Evolutionary conservation across 176 grass and related monocot genomes (phyloP).

Genomic region (Juncus inflexus): DNA sequence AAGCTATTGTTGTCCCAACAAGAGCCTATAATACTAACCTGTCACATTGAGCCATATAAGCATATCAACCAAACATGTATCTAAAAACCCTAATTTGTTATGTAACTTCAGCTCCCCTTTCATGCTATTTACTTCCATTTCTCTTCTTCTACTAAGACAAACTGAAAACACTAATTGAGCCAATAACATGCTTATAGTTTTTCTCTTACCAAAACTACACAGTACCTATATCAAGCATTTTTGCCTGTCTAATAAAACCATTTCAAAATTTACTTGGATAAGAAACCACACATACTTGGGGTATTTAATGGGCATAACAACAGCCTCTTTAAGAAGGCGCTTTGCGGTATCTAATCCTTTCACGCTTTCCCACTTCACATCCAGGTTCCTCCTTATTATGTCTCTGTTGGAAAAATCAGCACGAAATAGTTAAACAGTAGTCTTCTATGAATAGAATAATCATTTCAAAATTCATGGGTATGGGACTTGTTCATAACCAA

Average conservation of each 20-base stretch:
- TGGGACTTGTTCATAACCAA: too few relatives aligned
- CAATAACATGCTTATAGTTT: too few relatives aligned
- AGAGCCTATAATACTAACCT: neutral
- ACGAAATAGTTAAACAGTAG: neutral
- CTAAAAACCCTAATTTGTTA: neutral
- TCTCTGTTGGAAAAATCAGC: constrained; percentile 40
- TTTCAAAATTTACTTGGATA: too few relatives aligned
- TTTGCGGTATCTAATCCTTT: constrained; percentile 91
- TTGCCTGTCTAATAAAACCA: too few relatives aligned
- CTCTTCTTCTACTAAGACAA: too few relatives aligned
- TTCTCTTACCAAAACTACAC: too few relatives aligned
- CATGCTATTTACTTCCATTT: too few relatives aligned
- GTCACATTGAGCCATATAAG: neutral
- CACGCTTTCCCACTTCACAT: constrained; percentile 98
- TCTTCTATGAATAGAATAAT: neutral
- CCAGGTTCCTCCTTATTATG: constrained; percentile 81
- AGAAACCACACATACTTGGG: constrained; percentile 62
- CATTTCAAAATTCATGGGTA: too few relatives aligned
- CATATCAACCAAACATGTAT: neutral
- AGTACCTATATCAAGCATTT: too few relatives aligned
- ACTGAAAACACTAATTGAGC: too few relatives aligned
- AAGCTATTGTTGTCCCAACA: neutral
- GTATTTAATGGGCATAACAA: constrained; percentile 99
- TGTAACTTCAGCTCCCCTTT: neutral
- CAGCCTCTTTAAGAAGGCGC: constrained; percentile 83